Evolutionary conservation across 177 flowering plant genomes (phyloP), one percentile per base, ranked within the genome.

Genomic region (Vitis hybrid): DNA sequence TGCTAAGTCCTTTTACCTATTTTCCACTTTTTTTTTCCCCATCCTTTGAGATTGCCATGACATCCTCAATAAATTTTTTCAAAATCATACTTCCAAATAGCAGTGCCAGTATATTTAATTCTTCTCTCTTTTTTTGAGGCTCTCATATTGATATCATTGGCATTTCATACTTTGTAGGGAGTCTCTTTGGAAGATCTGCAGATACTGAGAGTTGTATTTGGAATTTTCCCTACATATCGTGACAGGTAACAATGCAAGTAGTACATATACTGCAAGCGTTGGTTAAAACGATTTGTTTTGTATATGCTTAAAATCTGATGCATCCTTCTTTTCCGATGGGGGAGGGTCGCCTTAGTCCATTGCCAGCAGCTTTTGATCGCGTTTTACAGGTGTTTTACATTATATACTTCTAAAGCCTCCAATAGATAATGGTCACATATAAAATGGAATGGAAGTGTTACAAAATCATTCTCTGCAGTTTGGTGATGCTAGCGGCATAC

Each of bases 401-500:
- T 63, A 8, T 53, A 13, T 62, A 70, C 55, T 68, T 70, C 58
- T 70, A 22, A 67, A 70, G 51, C 74, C 60, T 75, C 65, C 22
- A 58, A 29, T 66, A 48, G 51, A 55, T 67, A 70, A 51, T 71
- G 62, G 73, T 56, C 12, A 8, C 16, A 6, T 55, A n/a, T 48
- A 15, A 63, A 62, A 55, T 50, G 50, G 61, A 55, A 73, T 50
- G 70, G 66, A 68, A 66, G 14, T 65, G 48, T 67, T 20, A n/a
- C 52, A 51, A 51, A 45, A 65, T 69, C 49, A 20, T 75, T 72
- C 45, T 78, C 51, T 86, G 83, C 88, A 94, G 98, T 91, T 89
- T 79, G 98, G 98, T 15, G 98, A 92, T 86, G 97, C 98, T 75
- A 94, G 98, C 65, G 98, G 98, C 70, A 89, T 92, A 72, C 98